These are phyloP conservation scores for Prunus armeniaca DNA, from an alignment of 306 rosid genomes.

Conservation along the genomic window DNA sequence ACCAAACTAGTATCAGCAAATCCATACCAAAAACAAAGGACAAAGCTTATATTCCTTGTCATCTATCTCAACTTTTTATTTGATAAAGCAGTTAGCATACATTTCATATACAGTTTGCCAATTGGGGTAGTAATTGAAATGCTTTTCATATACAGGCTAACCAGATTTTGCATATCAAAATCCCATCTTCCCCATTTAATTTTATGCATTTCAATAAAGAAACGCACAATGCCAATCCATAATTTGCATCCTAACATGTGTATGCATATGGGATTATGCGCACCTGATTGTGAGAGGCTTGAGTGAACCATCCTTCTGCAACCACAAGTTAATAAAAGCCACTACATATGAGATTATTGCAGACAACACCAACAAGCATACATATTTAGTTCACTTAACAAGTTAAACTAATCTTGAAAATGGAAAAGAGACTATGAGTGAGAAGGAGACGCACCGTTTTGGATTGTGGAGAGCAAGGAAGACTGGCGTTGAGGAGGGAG, in stretches of 20 bases:
- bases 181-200: neutral
- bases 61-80: neutral
- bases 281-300: conserved; percentile 60
- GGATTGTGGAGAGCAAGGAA: conserved; percentile 50
- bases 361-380: neutral
- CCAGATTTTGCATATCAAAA: neutral
- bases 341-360: neutral
- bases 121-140: too few relatives aligned
- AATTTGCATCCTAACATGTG: neutral
- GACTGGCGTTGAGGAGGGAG: conserved; percentile 50
- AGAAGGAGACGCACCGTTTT: conserved; percentile 33
- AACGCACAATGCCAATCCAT: neutral
- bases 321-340: conserved; percentile 7
- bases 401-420: too few relatives aligned
- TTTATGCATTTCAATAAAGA: neutral
- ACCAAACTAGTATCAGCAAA: neutral
- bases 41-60: neutral
- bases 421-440: neutral
- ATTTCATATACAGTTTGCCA: too few relatives aligned
- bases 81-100: too few relatives aligned
- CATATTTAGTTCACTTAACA: too few relatives aligned
- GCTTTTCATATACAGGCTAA: too few relatives aligned
- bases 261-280: neutral
- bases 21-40: neutral
- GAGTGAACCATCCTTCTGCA: conserved; percentile 66